Percentiles rank a stretch among this genome's conserved stretches.
Conservation (phyloP, 1,139 yeast species). For the Debaryomyces udenii region DNA sequence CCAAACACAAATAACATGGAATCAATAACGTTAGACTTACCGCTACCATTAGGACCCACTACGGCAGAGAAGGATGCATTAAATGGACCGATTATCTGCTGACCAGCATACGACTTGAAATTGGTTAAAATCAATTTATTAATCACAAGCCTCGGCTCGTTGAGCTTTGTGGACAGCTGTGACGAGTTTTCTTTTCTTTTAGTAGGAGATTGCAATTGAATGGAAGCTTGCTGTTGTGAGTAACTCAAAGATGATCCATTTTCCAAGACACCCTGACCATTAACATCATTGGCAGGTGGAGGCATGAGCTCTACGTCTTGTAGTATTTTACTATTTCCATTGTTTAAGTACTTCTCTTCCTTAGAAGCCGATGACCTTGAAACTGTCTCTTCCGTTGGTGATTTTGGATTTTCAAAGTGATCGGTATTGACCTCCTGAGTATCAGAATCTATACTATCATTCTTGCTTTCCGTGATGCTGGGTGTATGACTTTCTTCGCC, state of each 20-base stretch:
- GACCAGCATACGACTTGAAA: constrained; percentile 95
- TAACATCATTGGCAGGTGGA: constrained; percentile 3
- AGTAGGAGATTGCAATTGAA: constrained; percentile 33
- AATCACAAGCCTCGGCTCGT: constrained; percentile 70
- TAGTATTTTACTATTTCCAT: constrained; percentile 10
- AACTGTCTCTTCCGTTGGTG: constrained; percentile 1
- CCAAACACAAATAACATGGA: constrained; percentile 96
- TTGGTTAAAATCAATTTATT: constrained; percentile 72
- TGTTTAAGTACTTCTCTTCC: constrained; percentile 4
- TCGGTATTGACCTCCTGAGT: constrained; percentile 7
- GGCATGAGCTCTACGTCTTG: constrained; percentile 10
- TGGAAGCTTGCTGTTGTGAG: constrained; percentile 34
- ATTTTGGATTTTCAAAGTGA: constrained; percentile 5
- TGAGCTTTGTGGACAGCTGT: constrained; percentile 15
- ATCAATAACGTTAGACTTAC: constrained; percentile 96
- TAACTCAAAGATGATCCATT: constrained; percentile 21
- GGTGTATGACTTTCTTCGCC: constrained; percentile 6
- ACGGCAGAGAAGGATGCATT: constrained; percentile 93
- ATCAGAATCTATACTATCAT: neutral
- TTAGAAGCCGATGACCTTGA: neutral
- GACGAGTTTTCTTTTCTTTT: constrained; percentile 26
- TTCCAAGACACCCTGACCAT: neutral
- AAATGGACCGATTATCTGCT: constrained; percentile 94
- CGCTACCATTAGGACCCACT: constrained; percentile 99
- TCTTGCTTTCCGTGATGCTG: neutral